phyloP scores from a whole-genome alignment of 1,139 yeast genomes.

The Geotrichum fermentans region DNA sequence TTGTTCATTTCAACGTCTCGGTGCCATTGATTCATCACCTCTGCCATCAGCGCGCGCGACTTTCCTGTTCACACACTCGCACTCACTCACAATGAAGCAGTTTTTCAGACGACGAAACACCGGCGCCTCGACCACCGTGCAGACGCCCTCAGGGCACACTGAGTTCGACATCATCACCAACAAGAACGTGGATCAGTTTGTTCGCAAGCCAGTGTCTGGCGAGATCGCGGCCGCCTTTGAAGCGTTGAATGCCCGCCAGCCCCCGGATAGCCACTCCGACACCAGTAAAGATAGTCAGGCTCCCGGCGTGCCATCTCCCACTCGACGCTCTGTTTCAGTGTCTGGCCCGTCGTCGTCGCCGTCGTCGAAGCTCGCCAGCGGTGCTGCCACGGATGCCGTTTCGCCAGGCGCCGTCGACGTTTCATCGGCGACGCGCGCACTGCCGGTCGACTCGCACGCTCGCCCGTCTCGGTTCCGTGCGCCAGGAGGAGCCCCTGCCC shows the following conservation, averaged over 20 bases:
- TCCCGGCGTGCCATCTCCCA: background rate
- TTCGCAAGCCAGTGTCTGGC: background rate
- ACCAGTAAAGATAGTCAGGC: background rate
- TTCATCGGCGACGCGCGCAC: background rate
- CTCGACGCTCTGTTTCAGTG: background rate
- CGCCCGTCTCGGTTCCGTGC: too few species aligned
- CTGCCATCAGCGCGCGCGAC: too few species aligned
- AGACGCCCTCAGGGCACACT: background rate
- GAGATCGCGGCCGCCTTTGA: background rate
- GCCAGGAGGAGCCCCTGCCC: background rate
- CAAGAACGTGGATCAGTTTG: constrained; percentile 5
- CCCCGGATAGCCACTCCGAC: background rate
- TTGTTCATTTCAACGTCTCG: too few species aligned
- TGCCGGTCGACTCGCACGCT: too few species aligned
- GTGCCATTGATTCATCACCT: too few species aligned
- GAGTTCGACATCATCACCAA: constrained; percentile 9
- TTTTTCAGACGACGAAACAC: background rate
- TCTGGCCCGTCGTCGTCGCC: background rate
- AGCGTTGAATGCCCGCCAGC: too few species aligned
- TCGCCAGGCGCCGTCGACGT: background rate
- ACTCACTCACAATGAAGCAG: background rate
- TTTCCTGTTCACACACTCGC: too few species aligned
- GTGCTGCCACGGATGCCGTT: background rate
- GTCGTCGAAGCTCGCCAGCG: background rate
- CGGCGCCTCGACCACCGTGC: background rate